These are phyloP conservation scores for Aspergillus sp. DNA, from an alignment of 2,329 filamentous ascomycete species.

Conservation along the genomic window DNA sequence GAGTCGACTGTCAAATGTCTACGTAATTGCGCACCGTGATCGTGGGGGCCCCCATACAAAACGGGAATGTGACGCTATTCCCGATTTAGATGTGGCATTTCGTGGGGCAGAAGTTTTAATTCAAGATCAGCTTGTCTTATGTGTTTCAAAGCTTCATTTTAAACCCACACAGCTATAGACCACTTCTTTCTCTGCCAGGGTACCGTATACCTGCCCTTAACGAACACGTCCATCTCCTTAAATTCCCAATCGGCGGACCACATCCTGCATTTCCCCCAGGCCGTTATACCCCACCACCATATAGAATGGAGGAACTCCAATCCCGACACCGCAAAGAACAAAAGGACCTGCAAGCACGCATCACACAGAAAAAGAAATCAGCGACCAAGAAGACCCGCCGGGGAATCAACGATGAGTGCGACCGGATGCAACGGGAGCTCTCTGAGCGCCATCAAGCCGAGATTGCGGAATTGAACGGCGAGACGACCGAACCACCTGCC, in stretches of 20 bases:
- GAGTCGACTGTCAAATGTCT: not conserved
- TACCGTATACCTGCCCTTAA: not conserved
- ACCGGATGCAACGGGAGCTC: constrained; percentile 56
- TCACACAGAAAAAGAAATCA: constrained; percentile 95
- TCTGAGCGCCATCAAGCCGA: constrained; percentile 56
- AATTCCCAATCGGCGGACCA: not conserved
- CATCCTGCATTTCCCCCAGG: no score
- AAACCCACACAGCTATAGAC: not conserved
- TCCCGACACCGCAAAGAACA: constrained; percentile 83
- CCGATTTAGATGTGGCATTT: not conserved
- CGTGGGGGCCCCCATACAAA: not conserved
- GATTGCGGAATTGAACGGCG: constrained; percentile 46
- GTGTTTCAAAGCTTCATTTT: not conserved
- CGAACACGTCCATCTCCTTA: not conserved
- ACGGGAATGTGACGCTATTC: not conserved
- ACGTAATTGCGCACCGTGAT: not conserved
- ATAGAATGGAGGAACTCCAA: constrained; percentile 71
- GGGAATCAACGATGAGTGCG: constrained; percentile 68
- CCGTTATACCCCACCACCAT: not conserved
- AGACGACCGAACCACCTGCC: constrained; percentile 20
- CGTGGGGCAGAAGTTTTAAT: constrained; percentile 6
- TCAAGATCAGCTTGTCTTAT: not conserved
- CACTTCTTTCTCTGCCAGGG: not conserved
- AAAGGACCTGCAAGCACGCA: constrained; percentile 77
- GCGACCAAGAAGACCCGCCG: constrained; percentile 79